Evolutionary conservation across 192 early-diverging fungal genomes (phyloP), one percentile per base, ranked within the genome.

Genomic region (Entomortierella parvispora): DNA sequence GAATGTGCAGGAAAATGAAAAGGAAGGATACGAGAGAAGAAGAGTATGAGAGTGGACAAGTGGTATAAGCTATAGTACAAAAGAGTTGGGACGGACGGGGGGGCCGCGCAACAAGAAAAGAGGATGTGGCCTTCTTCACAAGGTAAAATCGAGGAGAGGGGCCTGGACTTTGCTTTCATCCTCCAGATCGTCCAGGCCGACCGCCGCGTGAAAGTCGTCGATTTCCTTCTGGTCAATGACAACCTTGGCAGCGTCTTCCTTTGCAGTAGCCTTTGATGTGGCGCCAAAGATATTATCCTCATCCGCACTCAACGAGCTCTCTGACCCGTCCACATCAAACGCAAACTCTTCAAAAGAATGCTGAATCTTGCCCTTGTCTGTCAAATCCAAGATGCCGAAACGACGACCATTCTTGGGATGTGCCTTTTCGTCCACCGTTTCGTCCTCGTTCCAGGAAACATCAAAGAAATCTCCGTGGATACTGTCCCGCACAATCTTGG

Each of bases 331-430:
- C 0, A 64, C 12, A 9, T 77, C 66, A 48, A 77, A 77, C 14
- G 51, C 23, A n/a, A 77, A 77, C 18, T 65, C 74, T 48, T 77
- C 74, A 58, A 68, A 77, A 7, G 74, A 65, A 23, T 65, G 65
- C 8, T 55, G 74, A 9, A 56, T 37, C 43, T 68, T 77, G 42
- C 33, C 43, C 22, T 68, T 65, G 18, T 77, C 61, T 2, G 44
- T 17, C 29, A 77, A 46, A 53, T 77, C 74, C 47, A 58, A 63
- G 61, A 77, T 77, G 14, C 74, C 65, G 49, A 77, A 68, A 18
- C 29, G 37, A 18, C 54, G 60, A 46, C 65, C 74, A 10, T 59
- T 56, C 0, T 59, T 8, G 4, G 32, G 53, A 31, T 68, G 53
- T 2, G 25, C 51, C 15, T 40, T 22, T 4, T 59, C 31, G 32